Evolutionary conservation across 2,329 filamentous ascomycete genomes (phyloP).

Genomic region (Aureobasidium subglaciale): DNA sequence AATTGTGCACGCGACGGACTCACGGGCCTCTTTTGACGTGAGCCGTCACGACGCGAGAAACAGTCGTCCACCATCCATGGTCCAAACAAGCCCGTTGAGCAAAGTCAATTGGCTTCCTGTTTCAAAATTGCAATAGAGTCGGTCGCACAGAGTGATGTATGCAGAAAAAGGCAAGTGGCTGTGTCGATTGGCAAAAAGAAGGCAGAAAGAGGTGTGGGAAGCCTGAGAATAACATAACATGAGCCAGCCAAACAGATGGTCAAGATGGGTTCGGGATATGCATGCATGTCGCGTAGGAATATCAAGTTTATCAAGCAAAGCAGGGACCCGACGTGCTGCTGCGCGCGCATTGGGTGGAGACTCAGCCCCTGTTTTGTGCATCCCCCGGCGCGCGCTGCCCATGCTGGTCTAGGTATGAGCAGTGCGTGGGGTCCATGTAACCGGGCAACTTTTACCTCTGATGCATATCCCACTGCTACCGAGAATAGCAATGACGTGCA

Average conservation of each 20-base stretch:
- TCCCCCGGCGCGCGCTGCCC: not conserved
- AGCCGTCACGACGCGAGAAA: constrained; percentile 4
- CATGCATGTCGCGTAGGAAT: constrained; percentile 4
- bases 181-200: not conserved
- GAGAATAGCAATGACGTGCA: constrained; percentile 15
- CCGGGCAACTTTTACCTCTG: constrained; percentile 1
- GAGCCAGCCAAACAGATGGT: not conserved
- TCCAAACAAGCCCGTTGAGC: constrained; percentile 2
- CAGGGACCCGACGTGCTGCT: constrained; percentile 6
- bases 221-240: not conserved
- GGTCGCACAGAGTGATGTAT: constrained; percentile 1
- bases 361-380: constrained; percentile 10
- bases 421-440: not conserved
- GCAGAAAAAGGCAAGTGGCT: not conserved
- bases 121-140: not conserved
- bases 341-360: not conserved
- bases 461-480: not conserved
- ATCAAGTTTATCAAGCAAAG: not conserved
- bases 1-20: not conserved
- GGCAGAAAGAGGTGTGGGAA: not conserved
- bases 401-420: no score
- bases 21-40: constrained; percentile 6
- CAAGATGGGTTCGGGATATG: not conserved
- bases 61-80: not conserved
- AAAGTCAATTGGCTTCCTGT: not conserved